Percentiles rank a stretch among this genome's conserved stretches.
Evolutionary conservation across 495 filamentous ascomycete genomes (phyloP).

Genomic region (Lophiostoma macrostomum): DNA sequence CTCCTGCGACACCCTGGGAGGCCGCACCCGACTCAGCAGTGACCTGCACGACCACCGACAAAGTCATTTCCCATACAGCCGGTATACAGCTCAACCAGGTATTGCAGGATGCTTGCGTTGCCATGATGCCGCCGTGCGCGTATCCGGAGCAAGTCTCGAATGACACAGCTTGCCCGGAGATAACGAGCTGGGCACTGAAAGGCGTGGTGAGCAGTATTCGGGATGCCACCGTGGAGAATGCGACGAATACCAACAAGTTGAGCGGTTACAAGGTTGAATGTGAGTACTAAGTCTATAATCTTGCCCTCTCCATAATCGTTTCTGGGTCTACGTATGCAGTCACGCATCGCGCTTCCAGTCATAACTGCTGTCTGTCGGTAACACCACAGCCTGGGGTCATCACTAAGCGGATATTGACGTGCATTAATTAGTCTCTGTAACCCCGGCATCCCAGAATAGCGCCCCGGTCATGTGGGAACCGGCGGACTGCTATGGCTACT

Average conservation of each 20-base stretch:
- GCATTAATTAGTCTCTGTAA: constrained; percentile 7
- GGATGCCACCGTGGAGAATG: not conserved
- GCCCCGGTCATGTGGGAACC: not conserved
- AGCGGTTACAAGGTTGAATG: not conserved
- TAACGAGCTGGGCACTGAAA: not conserved
- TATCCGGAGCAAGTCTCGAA: not conserved
- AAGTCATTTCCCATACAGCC: not conserved
- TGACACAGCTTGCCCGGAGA: not conserved
- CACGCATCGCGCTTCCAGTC: no score
- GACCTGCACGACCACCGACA: not conserved
- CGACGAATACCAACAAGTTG: not conserved
- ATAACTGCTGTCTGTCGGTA: no score
- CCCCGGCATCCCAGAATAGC: not conserved
- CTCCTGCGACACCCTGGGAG: no score
- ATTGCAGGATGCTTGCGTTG: constrained; percentile 1
- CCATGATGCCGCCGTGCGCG: constrained; percentile 14
- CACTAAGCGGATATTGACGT: not conserved
- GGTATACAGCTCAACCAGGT: not conserved
- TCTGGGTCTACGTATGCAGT: no score
- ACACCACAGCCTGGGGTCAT: not conserved
- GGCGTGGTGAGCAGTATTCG: not conserved
- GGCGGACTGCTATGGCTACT: constrained; percentile 10
- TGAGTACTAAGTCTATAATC: not conserved
- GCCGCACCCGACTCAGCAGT: not conserved
- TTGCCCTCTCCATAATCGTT: no score